Percentiles rank a stretch among this genome's conserved stretches.
Evolutionary conservation across 2,329 filamentous ascomycete species (phyloP).

Genomic region (Fusarium poae): DNA sequence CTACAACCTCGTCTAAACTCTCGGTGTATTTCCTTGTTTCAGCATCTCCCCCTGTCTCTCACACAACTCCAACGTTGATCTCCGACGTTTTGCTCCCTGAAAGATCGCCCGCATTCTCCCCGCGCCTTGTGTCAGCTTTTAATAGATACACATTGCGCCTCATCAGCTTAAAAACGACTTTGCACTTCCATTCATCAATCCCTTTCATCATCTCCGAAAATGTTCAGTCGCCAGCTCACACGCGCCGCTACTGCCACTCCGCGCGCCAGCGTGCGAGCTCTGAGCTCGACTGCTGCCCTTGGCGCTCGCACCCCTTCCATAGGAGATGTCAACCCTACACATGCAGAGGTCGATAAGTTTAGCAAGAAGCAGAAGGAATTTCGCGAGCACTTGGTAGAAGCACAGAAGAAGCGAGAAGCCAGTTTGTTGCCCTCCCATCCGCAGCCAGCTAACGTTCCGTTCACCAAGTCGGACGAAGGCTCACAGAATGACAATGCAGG

Average conservation of each 20-base stretch:
- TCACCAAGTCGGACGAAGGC: conserved; percentile 56
- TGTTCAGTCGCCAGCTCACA: conserved; percentile 66
- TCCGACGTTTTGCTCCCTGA: conserved; percentile 36
- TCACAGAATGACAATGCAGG: conserved; percentile 55
- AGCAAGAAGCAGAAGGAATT: conserved; percentile 87
- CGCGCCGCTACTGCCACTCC: conserved; percentile 59
- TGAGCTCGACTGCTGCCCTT: conserved; percentile 66
- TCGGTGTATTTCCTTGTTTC: conserved; percentile 40
- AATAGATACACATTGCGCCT: conserved; percentile 36
- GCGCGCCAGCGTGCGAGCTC: conserved; percentile 66
- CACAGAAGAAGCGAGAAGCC: conserved; percentile 86
- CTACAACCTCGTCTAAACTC: conserved; percentile 26
- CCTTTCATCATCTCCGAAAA: conserved; percentile 50
- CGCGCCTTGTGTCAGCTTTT: conserved; percentile 40
- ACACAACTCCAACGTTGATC: conserved; percentile 35
- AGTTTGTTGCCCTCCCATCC: conserved; percentile 71
- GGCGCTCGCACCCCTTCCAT: conserved; percentile 76
- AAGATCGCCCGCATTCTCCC: conserved; percentile 31
- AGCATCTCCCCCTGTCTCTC: conserved; percentile 37
- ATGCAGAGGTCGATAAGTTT: conserved; percentile 79
- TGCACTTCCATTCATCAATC: conserved; percentile 24
- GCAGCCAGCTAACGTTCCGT: conserved; percentile 60
- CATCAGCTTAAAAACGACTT: conserved; percentile 20
- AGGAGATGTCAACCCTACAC: conserved; percentile 79
- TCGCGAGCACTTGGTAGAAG: conserved; percentile 82